These are phyloP conservation scores for Aegilops longissima DNA, from an alignment of 176 grass and related monocot genomes.

Conservation along the genomic window DNA sequence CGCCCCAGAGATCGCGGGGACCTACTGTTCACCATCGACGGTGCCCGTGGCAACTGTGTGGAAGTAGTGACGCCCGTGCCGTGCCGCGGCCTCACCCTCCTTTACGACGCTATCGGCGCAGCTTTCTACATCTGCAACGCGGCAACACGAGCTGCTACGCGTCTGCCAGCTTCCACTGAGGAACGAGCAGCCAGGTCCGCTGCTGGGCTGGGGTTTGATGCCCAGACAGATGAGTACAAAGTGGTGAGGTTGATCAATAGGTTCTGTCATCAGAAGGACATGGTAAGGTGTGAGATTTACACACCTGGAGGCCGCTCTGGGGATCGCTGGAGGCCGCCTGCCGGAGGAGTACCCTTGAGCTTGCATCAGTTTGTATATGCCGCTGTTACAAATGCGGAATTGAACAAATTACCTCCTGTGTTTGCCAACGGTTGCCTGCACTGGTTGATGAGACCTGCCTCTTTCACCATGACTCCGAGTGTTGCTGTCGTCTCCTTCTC, in stretches of 20 bases:
- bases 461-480: neutral
- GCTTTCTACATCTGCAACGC: slow-evolving; percentile 33
- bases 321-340: slow-evolving; percentile 4
- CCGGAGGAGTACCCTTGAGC: neutral
- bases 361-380: neutral
- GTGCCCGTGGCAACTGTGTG: neutral
- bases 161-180: neutral
- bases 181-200: neutral
- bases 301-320: neutral
- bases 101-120: neutral
- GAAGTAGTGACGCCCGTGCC: neutral
- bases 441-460: neutral
- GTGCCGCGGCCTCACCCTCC: slow-evolving; percentile 24
- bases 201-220: slow-evolving; percentile 30
- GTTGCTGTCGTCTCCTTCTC: neutral
- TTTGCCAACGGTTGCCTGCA: slow-evolving; percentile 3
- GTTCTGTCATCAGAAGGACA: neutral
- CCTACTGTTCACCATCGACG: slow-evolving; percentile 14
- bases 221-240: neutral
- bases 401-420: neutral
- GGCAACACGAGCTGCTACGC: slow-evolving; percentile 3
- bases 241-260: slow-evolving; percentile 20
- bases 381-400: neutral
- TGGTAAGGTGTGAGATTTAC: neutral
- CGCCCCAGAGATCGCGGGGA: neutral